phyloP scores from a whole-genome alignment of 2,329 filamentous ascomycete species.

The Ophiocordyceps camponoti-rufipedis region DNA sequence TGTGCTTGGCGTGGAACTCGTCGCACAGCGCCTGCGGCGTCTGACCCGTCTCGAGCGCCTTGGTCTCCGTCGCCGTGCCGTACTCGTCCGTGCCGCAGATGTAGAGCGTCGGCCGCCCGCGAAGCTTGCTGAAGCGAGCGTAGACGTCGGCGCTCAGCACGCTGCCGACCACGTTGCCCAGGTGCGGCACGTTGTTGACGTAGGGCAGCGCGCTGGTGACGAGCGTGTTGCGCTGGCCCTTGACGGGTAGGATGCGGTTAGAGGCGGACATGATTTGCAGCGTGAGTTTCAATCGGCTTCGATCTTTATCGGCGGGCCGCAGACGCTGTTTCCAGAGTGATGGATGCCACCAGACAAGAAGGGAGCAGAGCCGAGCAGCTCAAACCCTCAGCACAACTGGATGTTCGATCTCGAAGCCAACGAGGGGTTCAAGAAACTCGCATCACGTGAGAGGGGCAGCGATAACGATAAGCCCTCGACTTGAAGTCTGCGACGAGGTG shows the following conservation, averaged over 20 bases:
- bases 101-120: conserved; percentile 64
- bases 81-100: conserved; percentile 81
- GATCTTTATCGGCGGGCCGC: not conserved
- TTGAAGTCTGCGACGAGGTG: no score
- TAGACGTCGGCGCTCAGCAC: conserved; percentile 84
- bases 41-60: conserved; percentile 74
- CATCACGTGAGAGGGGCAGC: not conserved
- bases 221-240: conserved; percentile 70
- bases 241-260: conserved; percentile 38
- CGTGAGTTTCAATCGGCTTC: no score
- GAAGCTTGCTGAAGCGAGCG: conserved; percentile 61
- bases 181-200: conserved; percentile 55
- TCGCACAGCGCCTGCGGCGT: conserved; percentile 73
- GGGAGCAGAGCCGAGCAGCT: no score
- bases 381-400: no score
- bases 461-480: not conserved
- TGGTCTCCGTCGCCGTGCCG: conserved; percentile 89
- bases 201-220: conserved; percentile 88
- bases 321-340: no score
- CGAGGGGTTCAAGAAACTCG: not conserved
- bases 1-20: conserved; percentile 83
- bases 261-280: conserved; percentile 2
- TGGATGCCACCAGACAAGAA: no score
- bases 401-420: no score
- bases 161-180: conserved; percentile 77